Evolutionary conservation across 1,139 yeast species (phyloP), one percentile per base, ranked within the genome.

Genomic region (Wickerhamomyces sp.): DNA sequence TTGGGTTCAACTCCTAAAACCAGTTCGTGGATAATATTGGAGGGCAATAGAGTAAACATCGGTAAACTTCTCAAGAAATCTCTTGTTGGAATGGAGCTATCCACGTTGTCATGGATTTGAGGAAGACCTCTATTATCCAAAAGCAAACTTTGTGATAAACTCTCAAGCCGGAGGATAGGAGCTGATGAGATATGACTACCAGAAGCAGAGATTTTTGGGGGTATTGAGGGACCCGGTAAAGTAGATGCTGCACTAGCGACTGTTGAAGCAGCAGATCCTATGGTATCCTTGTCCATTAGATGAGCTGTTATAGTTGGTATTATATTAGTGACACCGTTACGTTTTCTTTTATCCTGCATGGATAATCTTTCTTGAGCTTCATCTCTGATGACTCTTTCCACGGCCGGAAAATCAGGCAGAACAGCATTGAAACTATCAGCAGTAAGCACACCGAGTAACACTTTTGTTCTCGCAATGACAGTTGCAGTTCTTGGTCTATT

Each of bases 401-500:
- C 76, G 7, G 63, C 57, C 0, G 90, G 90, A 55, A 76, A 82
- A 43, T 71, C 72, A 3, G 77, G 76, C 20, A 83, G 61, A 2
- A 82, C 84, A 18, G 67, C 63, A 47, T 76, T 74, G 38, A 84
- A 68, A 13, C 80, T 74, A 41, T 79, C 85, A 9, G 79, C 74
- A 1, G 87, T 81, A 33, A 84, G 65, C 1, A 81, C 83, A 2
- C 87, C 89, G 7, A 81, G 64, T 39, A 83, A 61, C 1, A 84
- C 86, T 47, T 70, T 74, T 0, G 86, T 73, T 44, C 79, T 66
- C 2, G 92, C 84, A n/a, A 82, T 76, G 14, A 83, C 89, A 2
- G 89, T 81, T 0, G 92, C 92, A 0, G 90, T 82, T 48, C 92
- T 64, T 10, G 90, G 89, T 33, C 89, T 65, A 54, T 81, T 80